Evolutionary conservation across 2,329 filamentous ascomycete genomes (phyloP).

Genomic region (Aspergillus sp.): DNA sequence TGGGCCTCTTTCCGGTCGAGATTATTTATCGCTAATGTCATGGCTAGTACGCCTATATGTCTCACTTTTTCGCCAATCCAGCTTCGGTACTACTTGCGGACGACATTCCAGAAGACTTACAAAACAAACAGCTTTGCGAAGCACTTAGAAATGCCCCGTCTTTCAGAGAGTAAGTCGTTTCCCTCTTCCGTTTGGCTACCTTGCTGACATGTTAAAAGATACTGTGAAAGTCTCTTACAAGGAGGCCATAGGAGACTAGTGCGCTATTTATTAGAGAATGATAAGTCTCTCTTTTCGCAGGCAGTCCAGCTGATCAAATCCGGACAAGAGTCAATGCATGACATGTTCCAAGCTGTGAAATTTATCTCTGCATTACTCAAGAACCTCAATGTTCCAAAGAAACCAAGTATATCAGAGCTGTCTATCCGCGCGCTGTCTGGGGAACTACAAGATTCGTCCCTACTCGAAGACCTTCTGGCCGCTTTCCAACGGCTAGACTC

Average conservation of each 20-base stretch:
- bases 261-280: constrained; percentile 50
- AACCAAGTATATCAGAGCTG: constrained; percentile 35
- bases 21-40: constrained; percentile 19
- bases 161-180: constrained; percentile 47
- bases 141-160: constrained; percentile 58
- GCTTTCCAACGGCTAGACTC: constrained; percentile 55
- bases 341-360: constrained; percentile 35
- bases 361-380: constrained; percentile 28
- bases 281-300: constrained; percentile 48
- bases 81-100: constrained; percentile 52
- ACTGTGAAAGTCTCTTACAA: constrained; percentile 45
- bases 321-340: constrained; percentile 42
- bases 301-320: constrained; percentile 37
- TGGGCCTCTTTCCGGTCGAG: neutral
- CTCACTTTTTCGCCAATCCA: constrained; percentile 62
- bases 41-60: constrained; percentile 61
- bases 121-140: constrained; percentile 49
- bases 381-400: constrained; percentile 30
- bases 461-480: constrained; percentile 54
- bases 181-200: neutral
- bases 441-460: constrained; percentile 52
- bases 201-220: constrained; percentile 28
- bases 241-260: constrained; percentile 34
- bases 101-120: constrained; percentile 19
- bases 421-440: constrained; percentile 48